Percentiles rank a stretch among this genome's conserved stretches.
These are phyloP conservation scores for Colletotrichum spinosum DNA, from an alignment of 2,329 filamentous ascomycete species.

Conservation along the genomic window DNA sequence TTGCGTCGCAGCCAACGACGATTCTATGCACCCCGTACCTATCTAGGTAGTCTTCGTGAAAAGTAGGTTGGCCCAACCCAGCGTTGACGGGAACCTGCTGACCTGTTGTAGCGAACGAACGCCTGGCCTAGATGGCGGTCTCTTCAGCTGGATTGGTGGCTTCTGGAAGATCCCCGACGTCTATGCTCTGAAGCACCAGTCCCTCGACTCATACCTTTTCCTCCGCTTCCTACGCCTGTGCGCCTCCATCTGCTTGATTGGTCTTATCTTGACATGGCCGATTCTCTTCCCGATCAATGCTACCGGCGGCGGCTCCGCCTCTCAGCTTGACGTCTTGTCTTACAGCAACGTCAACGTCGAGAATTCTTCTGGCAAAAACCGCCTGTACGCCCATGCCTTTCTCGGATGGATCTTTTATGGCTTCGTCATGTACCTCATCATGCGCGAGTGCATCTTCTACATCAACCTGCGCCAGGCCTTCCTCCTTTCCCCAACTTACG, in stretches of 20 bases:
- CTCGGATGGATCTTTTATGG: slow-evolving; percentile 85
- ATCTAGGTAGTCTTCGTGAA: slow-evolving; percentile 58
- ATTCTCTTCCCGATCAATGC: slow-evolving; percentile 87
- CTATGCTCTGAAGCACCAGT: slow-evolving; percentile 85
- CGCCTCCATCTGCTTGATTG: slow-evolving; percentile 82
- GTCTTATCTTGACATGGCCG: slow-evolving; percentile 87
- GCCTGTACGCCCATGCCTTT: slow-evolving; percentile 85
- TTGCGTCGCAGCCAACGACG: slow-evolving; percentile 58
- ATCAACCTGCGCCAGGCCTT: slow-evolving; percentile 95
- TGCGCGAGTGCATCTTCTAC: slow-evolving; percentile 90
- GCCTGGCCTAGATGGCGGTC: slow-evolving; percentile 64
- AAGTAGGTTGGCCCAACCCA: slow-evolving; percentile 44
- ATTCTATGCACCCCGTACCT: slow-evolving; percentile 63
- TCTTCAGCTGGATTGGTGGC: slow-evolving; percentile 71
- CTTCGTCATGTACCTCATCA: slow-evolving; percentile 90
- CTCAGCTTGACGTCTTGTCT: slow-evolving; percentile 81
- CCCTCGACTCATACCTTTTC: slow-evolving; percentile 87
- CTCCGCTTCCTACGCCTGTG: slow-evolving; percentile 86
- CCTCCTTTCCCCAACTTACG: slow-evolving; percentile 84
- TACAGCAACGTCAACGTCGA: slow-evolving; percentile 78
- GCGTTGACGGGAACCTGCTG: neutral
- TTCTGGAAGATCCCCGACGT: slow-evolving; percentile 77
- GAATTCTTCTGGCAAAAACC: slow-evolving; percentile 64
- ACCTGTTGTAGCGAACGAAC: slow-evolving; percentile 62
- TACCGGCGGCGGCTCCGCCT: slow-evolving; percentile 75